phyloP scores from a whole-genome alignment of 495 filamentous ascomycete species.

The Diplogelasinospora grovesii region DNA sequence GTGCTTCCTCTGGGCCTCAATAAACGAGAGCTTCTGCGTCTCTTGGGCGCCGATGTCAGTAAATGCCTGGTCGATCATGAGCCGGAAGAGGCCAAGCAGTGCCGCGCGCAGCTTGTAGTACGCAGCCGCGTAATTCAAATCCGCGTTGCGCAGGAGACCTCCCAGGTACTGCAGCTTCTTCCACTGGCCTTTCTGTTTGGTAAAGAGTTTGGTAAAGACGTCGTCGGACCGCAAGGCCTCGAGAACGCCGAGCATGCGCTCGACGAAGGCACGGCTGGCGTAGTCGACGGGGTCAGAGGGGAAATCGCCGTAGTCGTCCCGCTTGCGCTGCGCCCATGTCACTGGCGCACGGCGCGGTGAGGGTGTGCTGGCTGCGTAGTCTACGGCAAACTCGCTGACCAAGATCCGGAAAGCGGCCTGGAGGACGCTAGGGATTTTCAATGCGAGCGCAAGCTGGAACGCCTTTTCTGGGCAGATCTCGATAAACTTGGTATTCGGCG shows the following conservation, averaged over 20 bases:
- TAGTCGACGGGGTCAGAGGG: slow-evolving; percentile 27
- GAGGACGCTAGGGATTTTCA: slow-evolving; percentile 29
- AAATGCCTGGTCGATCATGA: not conserved
- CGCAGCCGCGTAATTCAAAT: slow-evolving; percentile 26
- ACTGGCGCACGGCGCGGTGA: slow-evolving; percentile 2
- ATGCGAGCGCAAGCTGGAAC: slow-evolving; percentile 33
- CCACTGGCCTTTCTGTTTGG: slow-evolving; percentile 13
- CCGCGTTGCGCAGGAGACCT: not conserved
- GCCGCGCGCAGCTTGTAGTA: slow-evolving; percentile 12
- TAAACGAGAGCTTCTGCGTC: too few species aligned
- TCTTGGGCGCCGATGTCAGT: too few species aligned
- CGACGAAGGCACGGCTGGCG: slow-evolving; percentile 17
- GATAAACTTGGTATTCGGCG: slow-evolving; percentile 37
- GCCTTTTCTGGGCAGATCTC: slow-evolving; percentile 40
- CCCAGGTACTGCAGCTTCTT: slow-evolving; percentile 3
- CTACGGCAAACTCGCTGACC: slow-evolving; percentile 48
- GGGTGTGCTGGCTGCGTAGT: slow-evolving; percentile 51
- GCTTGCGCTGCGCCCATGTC: slow-evolving; percentile 18
- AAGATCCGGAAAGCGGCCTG: slow-evolving; percentile 36
- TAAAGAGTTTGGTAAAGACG: slow-evolving; percentile 12
- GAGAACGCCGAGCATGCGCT: slow-evolving; percentile 16
- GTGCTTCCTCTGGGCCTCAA: slow-evolving; percentile 22
- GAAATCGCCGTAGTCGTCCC: slow-evolving; percentile 28
- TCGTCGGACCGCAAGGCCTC: slow-evolving; percentile 12
- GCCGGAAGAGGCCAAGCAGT: slow-evolving; percentile 11